Evolutionary conservation across 371 early-diverging fungal genomes (phyloP).

Genomic region (Rhizopus arrhizus): DNA sequence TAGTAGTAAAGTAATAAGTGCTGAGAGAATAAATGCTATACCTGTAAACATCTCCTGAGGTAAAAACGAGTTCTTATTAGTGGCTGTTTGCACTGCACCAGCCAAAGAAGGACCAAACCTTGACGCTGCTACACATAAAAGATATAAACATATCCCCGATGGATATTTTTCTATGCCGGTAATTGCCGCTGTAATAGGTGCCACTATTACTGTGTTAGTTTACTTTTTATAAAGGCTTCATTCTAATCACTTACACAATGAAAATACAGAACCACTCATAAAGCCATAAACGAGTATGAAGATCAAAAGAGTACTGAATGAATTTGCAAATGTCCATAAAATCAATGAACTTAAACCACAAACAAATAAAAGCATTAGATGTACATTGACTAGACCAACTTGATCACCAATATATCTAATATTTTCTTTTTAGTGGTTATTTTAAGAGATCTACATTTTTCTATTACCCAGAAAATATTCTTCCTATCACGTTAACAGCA

Average conservation of each 20-base stretch:
- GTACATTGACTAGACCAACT: conserved; percentile 62
- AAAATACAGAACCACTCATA: conserved; percentile 55
- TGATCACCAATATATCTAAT: conserved; percentile 41
- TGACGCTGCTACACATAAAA: conserved; percentile 36
- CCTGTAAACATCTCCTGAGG: conserved; percentile 44
- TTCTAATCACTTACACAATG: conserved; percentile 27
- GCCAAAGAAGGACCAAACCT: conserved; percentile 43
- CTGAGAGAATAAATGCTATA: conserved; percentile 30
- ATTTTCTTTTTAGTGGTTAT: background rate
- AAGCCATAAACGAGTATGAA: conserved; percentile 64
- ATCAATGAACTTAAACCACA: conserved; percentile 55
- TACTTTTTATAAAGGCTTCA: background rate
- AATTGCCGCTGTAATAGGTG: conserved; percentile 44
- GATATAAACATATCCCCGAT: conserved; percentile 37
- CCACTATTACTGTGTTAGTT: conserved; percentile 26
- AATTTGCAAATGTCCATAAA: conserved; percentile 63
- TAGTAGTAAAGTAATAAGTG: conserved; percentile 27
- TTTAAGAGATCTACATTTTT: background rate
- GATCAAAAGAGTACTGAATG: conserved; percentile 44
- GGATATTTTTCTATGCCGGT: conserved; percentile 42
- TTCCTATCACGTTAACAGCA: conserved; percentile 36
- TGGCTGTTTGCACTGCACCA: conserved; percentile 37
- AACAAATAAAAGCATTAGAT: conserved; percentile 47
- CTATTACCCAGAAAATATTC: conserved; percentile 38
- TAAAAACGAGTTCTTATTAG: conserved; percentile 32